These are phyloP conservation scores for Vitis hybrid DNA, from an alignment of 177 flowering plant genomes.

Conservation along the genomic window DNA sequence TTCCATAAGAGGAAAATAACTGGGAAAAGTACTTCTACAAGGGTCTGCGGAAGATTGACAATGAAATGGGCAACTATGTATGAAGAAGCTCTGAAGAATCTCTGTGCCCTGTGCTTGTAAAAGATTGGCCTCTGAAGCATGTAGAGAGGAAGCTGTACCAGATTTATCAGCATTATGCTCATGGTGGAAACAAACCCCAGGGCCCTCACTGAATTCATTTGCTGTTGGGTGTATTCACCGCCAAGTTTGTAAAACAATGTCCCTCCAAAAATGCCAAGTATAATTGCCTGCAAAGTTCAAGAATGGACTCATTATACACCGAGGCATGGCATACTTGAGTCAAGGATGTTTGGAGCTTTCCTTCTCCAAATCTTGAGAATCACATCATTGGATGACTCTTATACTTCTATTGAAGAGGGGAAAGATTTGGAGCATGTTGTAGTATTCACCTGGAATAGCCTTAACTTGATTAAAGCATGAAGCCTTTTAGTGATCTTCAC, in stretches of 20 bases:
- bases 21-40: constrained; percentile 20
- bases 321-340: no score
- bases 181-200: constrained; percentile 33
- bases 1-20: not conserved
- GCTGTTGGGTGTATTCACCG: constrained; percentile 24
- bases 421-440: not conserved
- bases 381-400: not conserved
- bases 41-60: constrained; percentile 32
- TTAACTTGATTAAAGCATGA: constrained; percentile 27
- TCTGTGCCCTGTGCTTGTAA: constrained; percentile 35
- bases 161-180: constrained; percentile 33
- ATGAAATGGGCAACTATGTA: constrained; percentile 25
- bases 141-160: constrained; percentile 32
- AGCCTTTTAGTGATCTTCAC: constrained; percentile 27
- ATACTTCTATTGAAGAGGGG: not conserved
- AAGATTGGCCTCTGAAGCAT: constrained; percentile 33
- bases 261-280: constrained; percentile 25
- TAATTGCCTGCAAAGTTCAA: constrained; percentile 22
- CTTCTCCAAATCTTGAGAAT: no score
- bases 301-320: not conserved
- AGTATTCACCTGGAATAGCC: constrained; percentile 24
- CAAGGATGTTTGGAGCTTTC: no score
- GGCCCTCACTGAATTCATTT: constrained; percentile 29
- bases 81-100: constrained; percentile 34
- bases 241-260: constrained; percentile 32